Evolutionary conservation across 2,329 filamentous ascomycete genomes (phyloP).

Genomic region (Emmonsia crescens): DNA sequence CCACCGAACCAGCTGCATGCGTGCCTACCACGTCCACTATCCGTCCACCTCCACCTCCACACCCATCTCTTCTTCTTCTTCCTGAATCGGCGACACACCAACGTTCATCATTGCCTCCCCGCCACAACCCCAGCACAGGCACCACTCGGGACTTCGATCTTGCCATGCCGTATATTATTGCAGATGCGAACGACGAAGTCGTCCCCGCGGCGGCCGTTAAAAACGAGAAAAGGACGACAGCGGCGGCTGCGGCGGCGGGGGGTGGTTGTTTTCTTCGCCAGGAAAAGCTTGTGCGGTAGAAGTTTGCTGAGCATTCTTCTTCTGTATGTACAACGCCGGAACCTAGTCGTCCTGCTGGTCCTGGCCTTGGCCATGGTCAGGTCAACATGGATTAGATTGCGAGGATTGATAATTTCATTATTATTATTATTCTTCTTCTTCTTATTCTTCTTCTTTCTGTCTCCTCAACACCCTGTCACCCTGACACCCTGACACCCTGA

Average conservation of each 20-base stretch:
- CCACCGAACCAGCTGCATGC: conserved; percentile 20
- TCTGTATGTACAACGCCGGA: not conserved
- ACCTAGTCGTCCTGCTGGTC: no score
- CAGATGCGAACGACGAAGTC: not conserved
- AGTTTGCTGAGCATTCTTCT: not conserved
- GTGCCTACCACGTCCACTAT: conserved; percentile 2
- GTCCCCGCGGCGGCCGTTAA: not conserved
- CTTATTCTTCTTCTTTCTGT: not conserved
- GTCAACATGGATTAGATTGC: not conserved
- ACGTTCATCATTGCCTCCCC: conserved; percentile 19
- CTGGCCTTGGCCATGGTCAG: not conserved
- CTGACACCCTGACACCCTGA: not conserved
- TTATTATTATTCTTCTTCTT: not conserved
- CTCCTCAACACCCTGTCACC: no score
- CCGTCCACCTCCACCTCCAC: not conserved
- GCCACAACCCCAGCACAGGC: not conserved
- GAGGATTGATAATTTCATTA: not conserved
- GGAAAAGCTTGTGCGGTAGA: not conserved
- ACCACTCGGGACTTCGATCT: not conserved
- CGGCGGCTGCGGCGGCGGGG: not conserved
- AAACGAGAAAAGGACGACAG: not conserved
- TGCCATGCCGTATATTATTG: not conserved
- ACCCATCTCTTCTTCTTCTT: not conserved
- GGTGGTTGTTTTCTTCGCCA: not conserved
- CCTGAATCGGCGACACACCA: not conserved